These are phyloP conservation scores for Xylariaceae sp. DNA, from an alignment of 2,329 filamentous ascomycete genomes.

Conservation along the genomic window DNA sequence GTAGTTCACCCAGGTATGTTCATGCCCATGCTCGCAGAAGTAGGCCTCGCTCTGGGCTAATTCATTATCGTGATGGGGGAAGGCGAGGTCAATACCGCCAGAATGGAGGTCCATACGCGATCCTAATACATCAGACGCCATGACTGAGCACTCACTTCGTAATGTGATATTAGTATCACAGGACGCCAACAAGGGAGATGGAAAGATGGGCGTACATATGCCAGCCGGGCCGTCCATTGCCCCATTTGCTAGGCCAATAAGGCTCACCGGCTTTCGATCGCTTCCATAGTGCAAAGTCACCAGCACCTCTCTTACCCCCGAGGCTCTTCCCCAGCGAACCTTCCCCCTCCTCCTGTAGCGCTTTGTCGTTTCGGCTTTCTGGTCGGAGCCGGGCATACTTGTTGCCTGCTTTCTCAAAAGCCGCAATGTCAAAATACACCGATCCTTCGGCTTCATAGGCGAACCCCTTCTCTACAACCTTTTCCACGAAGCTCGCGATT, in stretches of 20 bases:
- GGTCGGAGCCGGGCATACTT: slow-evolving; percentile 82
- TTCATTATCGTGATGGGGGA: slow-evolving; percentile 88
- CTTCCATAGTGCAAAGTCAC: slow-evolving; percentile 94
- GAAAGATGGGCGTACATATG: slow-evolving; percentile 58
- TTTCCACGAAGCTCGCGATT: slow-evolving; percentile 80
- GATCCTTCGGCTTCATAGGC: slow-evolving; percentile 80
- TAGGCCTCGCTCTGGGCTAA: slow-evolving; percentile 76
- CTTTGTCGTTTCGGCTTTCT: slow-evolving; percentile 79
- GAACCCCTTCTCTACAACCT: slow-evolving; percentile 79
- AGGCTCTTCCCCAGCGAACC: slow-evolving; percentile 66
- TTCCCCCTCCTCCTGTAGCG: slow-evolving; percentile 82
- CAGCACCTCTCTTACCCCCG: slow-evolving; percentile 66
- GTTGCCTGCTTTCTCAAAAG: slow-evolving; percentile 81
- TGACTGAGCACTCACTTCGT: slow-evolving; percentile 36
- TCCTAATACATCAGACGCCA: slow-evolving; percentile 87
- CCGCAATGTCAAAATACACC: slow-evolving; percentile 87
- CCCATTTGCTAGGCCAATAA: slow-evolving; percentile 85
- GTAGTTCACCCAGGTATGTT: slow-evolving; percentile 86
- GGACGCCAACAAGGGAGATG: background rate
- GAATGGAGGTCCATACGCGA: slow-evolving; percentile 88
- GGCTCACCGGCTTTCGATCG: slow-evolving; percentile 88
- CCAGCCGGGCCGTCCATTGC: slow-evolving; percentile 85
- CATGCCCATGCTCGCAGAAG: slow-evolving; percentile 48
- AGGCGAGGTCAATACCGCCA: slow-evolving; percentile 84
- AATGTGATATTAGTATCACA: background rate